Base-by-base conservation (phyloP, 371 early-diverging fungal genomes). In the Homolaphlyctis polyrhiza region DNA sequence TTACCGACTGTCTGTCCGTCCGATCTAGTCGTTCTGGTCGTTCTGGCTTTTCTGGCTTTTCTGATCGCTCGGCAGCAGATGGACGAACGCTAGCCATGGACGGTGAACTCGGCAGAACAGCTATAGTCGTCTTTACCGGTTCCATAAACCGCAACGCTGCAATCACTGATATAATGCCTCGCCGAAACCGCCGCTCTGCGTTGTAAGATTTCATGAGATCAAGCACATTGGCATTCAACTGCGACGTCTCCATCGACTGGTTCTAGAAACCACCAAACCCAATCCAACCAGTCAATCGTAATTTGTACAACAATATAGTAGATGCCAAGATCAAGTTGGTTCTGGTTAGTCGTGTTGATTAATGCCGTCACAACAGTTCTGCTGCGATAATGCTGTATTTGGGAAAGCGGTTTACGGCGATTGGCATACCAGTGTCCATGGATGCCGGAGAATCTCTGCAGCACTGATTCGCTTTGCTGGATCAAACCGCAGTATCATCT, bases 381-480 rank as follows among this genome's bases (percentile, higher is more conserved):
- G 48, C n/a, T 16, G 25, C 8, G 45, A 35, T n/a, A n/a, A n/a
- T n/a, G n/a, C n/a, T n/a, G n/a, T 1, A 16, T 2, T 18, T 27
- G 18, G 30, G 30, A 47, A 13, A 62, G 14, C 6, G 30, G 0
- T 33, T 54, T n/a, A 13, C 3, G 23, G 23, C 13, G 14, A 25
- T 21, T 49, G 18, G 14, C 39, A 33, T 64, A 74, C 74, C 47
- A 35, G 35, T 33, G 67, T 60, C 77, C 77, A 77, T 5, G 77
- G 77, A 63, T 77, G 77, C 54, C 49, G 43, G 34, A 70, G 43
- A 21, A 74, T 67, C 50, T 77, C 77, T 39, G 69, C 60, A 4
- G 77, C 77, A 27, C 68, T 71, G 39, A 77, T 77, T 23, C 77
- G 60, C 65, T 71, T 71, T 8, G 77, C 77, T 2, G 77, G 77